Evolutionary conservation across 768 basidiomycete species (phyloP).

Genomic region (Pulveroboletus sp.): DNA sequence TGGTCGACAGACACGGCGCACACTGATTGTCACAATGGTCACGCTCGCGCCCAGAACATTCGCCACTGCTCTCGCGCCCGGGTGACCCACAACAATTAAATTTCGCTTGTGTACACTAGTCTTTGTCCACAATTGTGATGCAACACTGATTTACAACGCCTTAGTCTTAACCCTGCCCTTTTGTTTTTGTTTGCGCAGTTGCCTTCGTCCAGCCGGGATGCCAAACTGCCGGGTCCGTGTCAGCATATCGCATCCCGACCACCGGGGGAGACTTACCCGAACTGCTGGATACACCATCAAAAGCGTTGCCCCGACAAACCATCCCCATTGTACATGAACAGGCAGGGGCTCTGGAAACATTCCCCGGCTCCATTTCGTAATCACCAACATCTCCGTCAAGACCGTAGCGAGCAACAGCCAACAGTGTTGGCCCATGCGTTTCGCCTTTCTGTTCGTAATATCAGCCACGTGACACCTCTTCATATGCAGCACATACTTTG

Average conservation of each 20-base stretch:
- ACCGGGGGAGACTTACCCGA: conserved; percentile 44
- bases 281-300: conserved; percentile 67
- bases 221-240: conserved; percentile 53
- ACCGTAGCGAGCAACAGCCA: conserved; percentile 88
- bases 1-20: not conserved
- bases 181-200: conserved; percentile 38
- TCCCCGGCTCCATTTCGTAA: conserved; percentile 78
- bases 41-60: conserved; percentile 31
- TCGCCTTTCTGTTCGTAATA: conserved; percentile 56
- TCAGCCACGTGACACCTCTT: conserved; percentile 2
- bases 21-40: conserved; percentile 18
- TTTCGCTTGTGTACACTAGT: too few relatives aligned
- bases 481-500: conserved; percentile 48
- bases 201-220: conserved; percentile 52
- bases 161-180: conserved; percentile 31
- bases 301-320: conserved; percentile 54
- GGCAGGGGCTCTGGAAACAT: conserved; percentile 67
- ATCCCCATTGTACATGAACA: conserved; percentile 56
- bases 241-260: conserved; percentile 3
- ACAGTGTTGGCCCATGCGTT: conserved; percentile 85
- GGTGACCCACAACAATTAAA: too few relatives aligned
- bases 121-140: too few relatives aligned
- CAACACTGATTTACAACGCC: too few relatives aligned
- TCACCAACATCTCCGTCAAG: conserved; percentile 73
- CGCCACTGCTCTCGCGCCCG: conserved; percentile 2